These are phyloP conservation scores for Agmasoma carcini DNA, from an alignment of 371 early-diverging fungal genomes.

Conservation along the genomic window DNA sequence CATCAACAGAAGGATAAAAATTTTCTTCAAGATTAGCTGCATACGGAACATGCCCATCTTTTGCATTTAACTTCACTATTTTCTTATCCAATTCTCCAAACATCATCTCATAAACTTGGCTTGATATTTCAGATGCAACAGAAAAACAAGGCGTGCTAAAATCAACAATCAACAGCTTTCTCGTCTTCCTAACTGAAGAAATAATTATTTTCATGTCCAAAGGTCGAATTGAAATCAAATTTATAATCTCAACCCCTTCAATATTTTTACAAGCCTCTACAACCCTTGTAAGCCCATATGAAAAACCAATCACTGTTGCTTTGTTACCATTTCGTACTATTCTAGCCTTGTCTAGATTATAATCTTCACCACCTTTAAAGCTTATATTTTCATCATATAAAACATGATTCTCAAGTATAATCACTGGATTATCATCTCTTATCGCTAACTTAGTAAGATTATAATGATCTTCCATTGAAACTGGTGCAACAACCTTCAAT, in stretches of 20 bases:
- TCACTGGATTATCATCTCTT: constrained; percentile 91
- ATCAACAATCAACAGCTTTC: constrained; percentile 84
- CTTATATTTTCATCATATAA: constrained; percentile 78
- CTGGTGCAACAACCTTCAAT: constrained; percentile 91
- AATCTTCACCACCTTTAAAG: constrained; percentile 10
- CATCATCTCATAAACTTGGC: constrained; percentile 77
- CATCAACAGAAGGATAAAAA: constrained; percentile 65
- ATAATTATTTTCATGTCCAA: constrained; percentile 78
- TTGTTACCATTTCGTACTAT: constrained; percentile 58
- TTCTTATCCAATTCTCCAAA: constrained; percentile 71
- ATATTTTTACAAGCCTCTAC: constrained; percentile 74
- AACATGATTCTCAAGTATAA: constrained; percentile 89
- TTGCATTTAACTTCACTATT: constrained; percentile 78
- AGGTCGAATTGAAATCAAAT: constrained; percentile 88
- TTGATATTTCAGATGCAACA: constrained; percentile 84
- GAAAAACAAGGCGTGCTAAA: constrained; percentile 89
- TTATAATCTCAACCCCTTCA: constrained; percentile 76
- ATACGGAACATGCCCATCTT: constrained; percentile 94
- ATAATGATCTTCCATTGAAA: constrained; percentile 86
- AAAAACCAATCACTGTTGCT: constrained; percentile 82
- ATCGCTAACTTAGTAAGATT: constrained; percentile 89
- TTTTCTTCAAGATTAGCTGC: constrained; percentile 76
- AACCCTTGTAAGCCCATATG: constrained; percentile 68
- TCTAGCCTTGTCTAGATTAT: constrained; percentile 36
- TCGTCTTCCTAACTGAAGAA: constrained; percentile 83